Percentiles rank a stretch among this genome's conserved stretches.
Conservation (phyloP, 768 basidiomycete genomes). For the Suillus decipiens region DNA sequence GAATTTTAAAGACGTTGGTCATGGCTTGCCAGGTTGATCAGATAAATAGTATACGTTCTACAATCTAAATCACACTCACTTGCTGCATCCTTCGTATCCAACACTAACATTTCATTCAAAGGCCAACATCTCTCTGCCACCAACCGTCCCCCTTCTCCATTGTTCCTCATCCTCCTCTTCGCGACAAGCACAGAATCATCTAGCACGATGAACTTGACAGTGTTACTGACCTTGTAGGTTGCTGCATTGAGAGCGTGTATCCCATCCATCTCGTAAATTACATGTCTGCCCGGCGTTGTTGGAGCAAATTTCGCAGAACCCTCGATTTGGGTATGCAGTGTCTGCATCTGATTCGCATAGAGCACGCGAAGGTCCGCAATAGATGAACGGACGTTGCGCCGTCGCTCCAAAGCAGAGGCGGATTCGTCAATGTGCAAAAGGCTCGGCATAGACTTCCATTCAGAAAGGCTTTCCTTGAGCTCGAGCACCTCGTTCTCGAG, state of each 20-base stretch:
- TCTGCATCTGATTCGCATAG: conserved; percentile 94
- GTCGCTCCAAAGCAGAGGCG: conserved; percentile 60
- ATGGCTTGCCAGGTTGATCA: conserved; percentile 47
- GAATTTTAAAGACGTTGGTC: conserved; percentile 97
- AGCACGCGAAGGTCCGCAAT: conserved; percentile 93
- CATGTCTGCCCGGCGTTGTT: conserved; percentile 86
- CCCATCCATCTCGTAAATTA: conserved; percentile 82
- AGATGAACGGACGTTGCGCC: conserved; percentile 79
- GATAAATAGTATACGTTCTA: not conserved
- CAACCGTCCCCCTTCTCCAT: conserved; percentile 68
- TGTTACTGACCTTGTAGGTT: conserved; percentile 89
- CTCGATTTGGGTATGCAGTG: conserved; percentile 85
- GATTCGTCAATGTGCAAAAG: conserved; percentile 88
- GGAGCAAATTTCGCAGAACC: conserved; percentile 96
- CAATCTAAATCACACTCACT: conserved; percentile 50
- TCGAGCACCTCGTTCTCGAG: conserved; percentile 98
- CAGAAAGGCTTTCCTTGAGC: conserved; percentile 89
- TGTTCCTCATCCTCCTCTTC: conserved; percentile 62
- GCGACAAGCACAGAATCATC: conserved; percentile 93
- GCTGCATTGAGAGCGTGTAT: conserved; percentile 88
- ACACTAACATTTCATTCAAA: conserved; percentile 89
- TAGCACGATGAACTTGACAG: conserved; percentile 86
- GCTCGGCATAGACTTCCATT: conserved; percentile 96
- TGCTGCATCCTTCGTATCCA: conserved; percentile 94
- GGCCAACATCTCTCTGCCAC: conserved; percentile 95